A percentile compares a stretch with the other conserved stretches of the same genome.
phyloP scores from a whole-genome alignment of 2,329 filamentous ascomycete genomes.

The Furcasterigmium sp. region DNA sequence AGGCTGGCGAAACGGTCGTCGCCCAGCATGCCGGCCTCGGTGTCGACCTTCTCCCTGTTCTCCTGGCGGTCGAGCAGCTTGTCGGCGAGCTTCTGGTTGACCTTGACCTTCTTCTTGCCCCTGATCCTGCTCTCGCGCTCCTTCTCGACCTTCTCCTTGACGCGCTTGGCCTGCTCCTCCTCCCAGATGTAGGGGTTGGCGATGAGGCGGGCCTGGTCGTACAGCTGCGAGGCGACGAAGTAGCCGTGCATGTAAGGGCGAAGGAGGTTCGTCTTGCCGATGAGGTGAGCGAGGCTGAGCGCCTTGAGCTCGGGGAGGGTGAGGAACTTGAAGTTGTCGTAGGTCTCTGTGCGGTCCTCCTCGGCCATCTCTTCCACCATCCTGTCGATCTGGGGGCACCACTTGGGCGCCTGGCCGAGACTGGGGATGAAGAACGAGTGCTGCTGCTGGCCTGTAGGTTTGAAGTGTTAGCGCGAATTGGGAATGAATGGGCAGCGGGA shows the following conservation, averaged over 20 bases:
- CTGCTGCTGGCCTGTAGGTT: conserved; percentile 62
- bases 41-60: conserved; percentile 52
- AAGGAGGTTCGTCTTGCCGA: conserved; percentile 84
- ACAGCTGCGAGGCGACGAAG: conserved; percentile 91
- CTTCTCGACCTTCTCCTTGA: conserved; percentile 95
- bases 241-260: conserved; percentile 99
- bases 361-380: conserved; percentile 99
- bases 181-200: conserved; percentile 92
- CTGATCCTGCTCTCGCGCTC: conserved; percentile 92
- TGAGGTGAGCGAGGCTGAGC: conserved; percentile 80
- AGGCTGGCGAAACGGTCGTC: conserved; percentile 84
- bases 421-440: conserved; percentile 95
- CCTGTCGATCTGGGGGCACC: conserved; percentile 96
- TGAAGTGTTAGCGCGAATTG: not conserved
- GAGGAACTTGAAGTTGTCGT: conserved; percentile 99
- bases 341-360: conserved; percentile 70
- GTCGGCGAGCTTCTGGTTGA: conserved; percentile 79
- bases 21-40: conserved; percentile 62
- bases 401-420: conserved; percentile 85
- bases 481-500: not conserved
- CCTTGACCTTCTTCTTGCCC: conserved; percentile 94
- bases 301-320: conserved; percentile 80
- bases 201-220: conserved; percentile 90
- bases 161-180: conserved; percentile 82
- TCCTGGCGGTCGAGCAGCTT: conserved; percentile 64